These are phyloP conservation scores for Tricharina praecox DNA, from an alignment of 495 filamentous ascomycete species.

Conservation along the genomic window DNA sequence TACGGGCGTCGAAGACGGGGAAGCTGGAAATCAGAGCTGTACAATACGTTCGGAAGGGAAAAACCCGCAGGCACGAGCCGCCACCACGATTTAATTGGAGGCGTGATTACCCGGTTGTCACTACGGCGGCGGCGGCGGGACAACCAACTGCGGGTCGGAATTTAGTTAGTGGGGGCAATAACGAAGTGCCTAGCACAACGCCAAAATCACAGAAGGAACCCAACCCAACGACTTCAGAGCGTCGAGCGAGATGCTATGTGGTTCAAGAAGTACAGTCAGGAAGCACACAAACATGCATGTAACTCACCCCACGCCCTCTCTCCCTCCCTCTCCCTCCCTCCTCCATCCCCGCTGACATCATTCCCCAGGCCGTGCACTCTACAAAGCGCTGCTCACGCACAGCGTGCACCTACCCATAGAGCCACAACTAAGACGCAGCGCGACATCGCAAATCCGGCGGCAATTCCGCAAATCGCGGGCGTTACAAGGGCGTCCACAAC, in stretches of 20 bases:
- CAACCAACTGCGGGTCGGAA: no score
- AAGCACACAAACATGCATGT: slow-evolving; percentile 21
- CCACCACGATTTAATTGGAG: no score
- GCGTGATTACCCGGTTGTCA: no score
- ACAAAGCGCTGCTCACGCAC: slow-evolving; percentile 20
- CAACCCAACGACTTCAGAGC: no score
- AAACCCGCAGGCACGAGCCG: no score
- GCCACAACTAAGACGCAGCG: background rate
- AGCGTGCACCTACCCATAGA: slow-evolving; percentile 13
- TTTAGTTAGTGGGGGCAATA: no score
- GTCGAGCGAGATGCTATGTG: slow-evolving; percentile 2
- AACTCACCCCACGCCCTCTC: slow-evolving; percentile 2
- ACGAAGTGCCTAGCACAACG: no score
- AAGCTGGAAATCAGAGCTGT: no score
- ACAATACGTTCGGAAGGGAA: no score
- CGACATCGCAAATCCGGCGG: slow-evolving; percentile 6
- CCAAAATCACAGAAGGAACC: no score
- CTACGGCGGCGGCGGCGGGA: no score
- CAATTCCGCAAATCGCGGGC: slow-evolving; percentile 14
- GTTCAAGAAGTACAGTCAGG: slow-evolving; percentile 4
- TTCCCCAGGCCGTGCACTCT: slow-evolving; percentile 20
- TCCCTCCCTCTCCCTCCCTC: background rate
- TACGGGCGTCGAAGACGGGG: no score
- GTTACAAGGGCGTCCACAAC: slow-evolving; percentile 5
- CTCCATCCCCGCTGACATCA: background rate